Evolutionary conservation across 495 filamentous ascomycete genomes (phyloP).

Genomic region (Hypoxylon trugodes): DNA sequence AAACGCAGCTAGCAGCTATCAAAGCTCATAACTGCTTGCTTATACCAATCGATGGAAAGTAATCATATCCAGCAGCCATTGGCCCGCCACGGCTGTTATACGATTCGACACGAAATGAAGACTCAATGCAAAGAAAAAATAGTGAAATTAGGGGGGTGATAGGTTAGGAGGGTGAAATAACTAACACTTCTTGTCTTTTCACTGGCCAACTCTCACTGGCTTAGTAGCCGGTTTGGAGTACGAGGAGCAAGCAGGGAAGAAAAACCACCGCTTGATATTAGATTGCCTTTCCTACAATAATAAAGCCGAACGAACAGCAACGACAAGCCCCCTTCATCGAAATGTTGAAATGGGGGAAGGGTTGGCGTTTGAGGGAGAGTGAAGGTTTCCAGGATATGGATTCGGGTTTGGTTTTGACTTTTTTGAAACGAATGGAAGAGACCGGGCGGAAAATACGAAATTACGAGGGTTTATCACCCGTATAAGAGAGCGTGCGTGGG

Average conservation of each 20-base stretch:
- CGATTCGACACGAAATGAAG: constrained; percentile 12
- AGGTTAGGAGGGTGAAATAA: constrained; percentile 5
- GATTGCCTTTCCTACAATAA: too few relatives aligned
- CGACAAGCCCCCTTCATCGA: constrained; percentile 20
- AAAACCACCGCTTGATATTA: constrained; percentile 36
- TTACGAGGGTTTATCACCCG: constrained; percentile 33
- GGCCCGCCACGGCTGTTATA: constrained; percentile 28
- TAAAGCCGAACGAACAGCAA: too few relatives aligned
- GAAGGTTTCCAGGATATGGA: too few relatives aligned
- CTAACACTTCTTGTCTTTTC: too few relatives aligned
- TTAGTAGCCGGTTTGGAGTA: constrained; percentile 12
- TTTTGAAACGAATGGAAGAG: too few relatives aligned
- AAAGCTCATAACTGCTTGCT: constrained; percentile 18
- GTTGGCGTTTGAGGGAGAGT: too few relatives aligned
- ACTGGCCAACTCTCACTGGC: constrained; percentile 16
- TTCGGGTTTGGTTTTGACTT: too few relatives aligned
- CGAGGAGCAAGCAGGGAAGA: constrained; percentile 18
- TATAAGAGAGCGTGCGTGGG: constrained; percentile 35
- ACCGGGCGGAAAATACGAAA: constrained; percentile 35
- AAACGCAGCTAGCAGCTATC: constrained; percentile 17
- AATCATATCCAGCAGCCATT: constrained; percentile 27
- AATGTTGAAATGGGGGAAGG: constrained; percentile 37
- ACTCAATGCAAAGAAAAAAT: constrained; percentile 5
- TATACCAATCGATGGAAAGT: constrained; percentile 21
- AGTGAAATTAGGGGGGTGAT: background rate